Percentiles rank a stretch among this genome's conserved stretches.
phyloP scores from a whole-genome alignment of 371 early-diverging fungal species.

The Parasitella parasitica region DNA sequence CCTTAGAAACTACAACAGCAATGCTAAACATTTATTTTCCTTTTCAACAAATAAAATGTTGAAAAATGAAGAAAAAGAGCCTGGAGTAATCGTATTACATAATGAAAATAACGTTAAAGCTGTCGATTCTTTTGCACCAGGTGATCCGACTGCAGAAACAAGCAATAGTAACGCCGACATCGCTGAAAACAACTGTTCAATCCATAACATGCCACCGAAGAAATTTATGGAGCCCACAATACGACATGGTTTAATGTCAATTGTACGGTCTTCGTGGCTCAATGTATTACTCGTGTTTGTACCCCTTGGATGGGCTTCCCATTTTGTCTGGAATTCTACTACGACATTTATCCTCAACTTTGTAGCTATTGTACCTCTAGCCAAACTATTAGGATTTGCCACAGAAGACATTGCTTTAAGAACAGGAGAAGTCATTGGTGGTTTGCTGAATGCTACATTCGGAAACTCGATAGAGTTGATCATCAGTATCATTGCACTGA shows the following conservation, averaged over 20 bases:
- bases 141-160: neutral
- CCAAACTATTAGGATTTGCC: conserved; percentile 57
- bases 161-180: neutral
- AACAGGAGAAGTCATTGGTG: conserved; percentile 74
- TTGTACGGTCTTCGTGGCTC: conserved; percentile 58
- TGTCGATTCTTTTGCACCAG: neutral
- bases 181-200: neutral
- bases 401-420: conserved; percentile 70
- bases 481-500: conserved; percentile 77
- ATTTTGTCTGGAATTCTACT: conserved; percentile 60
- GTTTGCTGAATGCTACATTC: conserved; percentile 85
- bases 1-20: neutral
- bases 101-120: neutral
- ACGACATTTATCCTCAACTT: conserved; percentile 80
- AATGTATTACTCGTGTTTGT: conserved; percentile 70
- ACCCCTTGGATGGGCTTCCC: conserved; percentile 74
- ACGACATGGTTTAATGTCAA: conserved; percentile 32
- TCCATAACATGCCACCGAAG: neutral
- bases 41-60: neutral
- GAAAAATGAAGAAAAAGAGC: neutral
- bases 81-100: neutral
- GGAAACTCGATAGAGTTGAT: conserved; percentile 87
- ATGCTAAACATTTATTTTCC: neutral
- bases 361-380: conserved; percentile 86
- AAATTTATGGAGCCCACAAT: conserved; percentile 23